Evolutionary conservation across 2,329 filamentous ascomycete species (phyloP), one percentile per base, ranked within the genome.

Genomic region (Arthrinium phaeospermum): DNA sequence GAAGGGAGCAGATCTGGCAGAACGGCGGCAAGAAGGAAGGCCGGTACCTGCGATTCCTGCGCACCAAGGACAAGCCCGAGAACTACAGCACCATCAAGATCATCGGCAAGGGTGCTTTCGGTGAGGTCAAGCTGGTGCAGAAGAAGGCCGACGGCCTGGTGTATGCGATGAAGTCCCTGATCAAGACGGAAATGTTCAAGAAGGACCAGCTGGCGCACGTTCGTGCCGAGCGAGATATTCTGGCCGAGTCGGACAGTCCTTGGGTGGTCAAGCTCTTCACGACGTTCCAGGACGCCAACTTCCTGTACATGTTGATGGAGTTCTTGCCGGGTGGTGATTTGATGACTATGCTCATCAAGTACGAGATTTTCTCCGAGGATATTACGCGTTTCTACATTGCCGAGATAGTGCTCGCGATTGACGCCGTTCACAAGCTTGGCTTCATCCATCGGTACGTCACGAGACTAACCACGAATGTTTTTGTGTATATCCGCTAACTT

Each of bases 291-390:
- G 96, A 99, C 81, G 89, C 90, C 67, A 96, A 96, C 76, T 99
- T 98, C 85, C 87, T 99, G 47, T 99, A 99, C 86, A 96, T 99
- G 92, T 88, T 99, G 74, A 99, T 99, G 96, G 96, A 99, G 84
- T 99, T 98, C 84, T 89, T 99, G 82, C 96, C 96, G 10, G 96
- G 96, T 83, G 96, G 96, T 83, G 96, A 99, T 85, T 84, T 99
- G 82, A 99, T 99, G 96, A 99, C 96, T 4, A 99, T 99, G 96
- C 88, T 99, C 77, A 99, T 99, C 86, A 99, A 98, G 88, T 99
- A 99, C 80, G 96, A 99, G 82, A 98, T 99, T 82, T 99, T 99
- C 83, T 97, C 95, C 0, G 96, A 98, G 82, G 96, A 99, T 77
- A 98, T 99, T 77, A 99, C 96, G 44, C 91, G 96, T 24, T 99